Base-by-base conservation (phyloP, 192 early-diverging fungal species). In the Coemansia brasiliensis region DNA sequence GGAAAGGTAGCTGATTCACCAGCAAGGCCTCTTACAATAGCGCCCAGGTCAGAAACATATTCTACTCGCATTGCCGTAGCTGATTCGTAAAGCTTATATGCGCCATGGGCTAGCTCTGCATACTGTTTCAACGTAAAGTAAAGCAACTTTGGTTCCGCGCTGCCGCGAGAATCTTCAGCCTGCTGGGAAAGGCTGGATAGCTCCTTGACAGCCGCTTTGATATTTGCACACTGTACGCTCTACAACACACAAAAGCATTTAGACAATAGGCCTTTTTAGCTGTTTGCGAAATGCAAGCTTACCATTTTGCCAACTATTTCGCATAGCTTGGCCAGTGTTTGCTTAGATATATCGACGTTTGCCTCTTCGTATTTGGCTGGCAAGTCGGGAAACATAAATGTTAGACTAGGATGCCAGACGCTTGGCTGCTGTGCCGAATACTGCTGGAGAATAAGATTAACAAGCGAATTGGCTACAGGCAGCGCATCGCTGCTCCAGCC, bases 371-470 rank as follows among this genome's bases (percentile, higher is more conserved):
- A 75, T 24, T 55, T 69, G 35, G 7, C 21, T 1, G 62, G 17
- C 11, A 75, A 51, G 25, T 69, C 73, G 0, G 66, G 66, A 61
- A 75, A 75, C 46, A 69, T 54, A 10, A 17, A 45, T 8, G 51
- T 42, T 11, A 69, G 15, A 32, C 66, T 75, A 6, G 73, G 73
- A 50, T 75, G 73, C 73, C 73, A 75, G 39, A 65, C 66, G 3
- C 55, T 57, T 6, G 73, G 66, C 26, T 69, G 66, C 16, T 75
- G 73, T n/a, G 73, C 67, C 37, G 64, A 64, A 57, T 56, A 55
- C 25, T 63, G 61, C 40, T 75, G 73, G 21, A 75, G 53, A 39
- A 75, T 20, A 13, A 69, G 21, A 54, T 68, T 64, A 25, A 65
- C 57, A 6, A 75, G 46, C 4, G 39, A 39, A 26, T 75, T 65